phyloP scores from a whole-genome alignment of 768 basidiomycete species.

The Amanita phalloides region DNA sequence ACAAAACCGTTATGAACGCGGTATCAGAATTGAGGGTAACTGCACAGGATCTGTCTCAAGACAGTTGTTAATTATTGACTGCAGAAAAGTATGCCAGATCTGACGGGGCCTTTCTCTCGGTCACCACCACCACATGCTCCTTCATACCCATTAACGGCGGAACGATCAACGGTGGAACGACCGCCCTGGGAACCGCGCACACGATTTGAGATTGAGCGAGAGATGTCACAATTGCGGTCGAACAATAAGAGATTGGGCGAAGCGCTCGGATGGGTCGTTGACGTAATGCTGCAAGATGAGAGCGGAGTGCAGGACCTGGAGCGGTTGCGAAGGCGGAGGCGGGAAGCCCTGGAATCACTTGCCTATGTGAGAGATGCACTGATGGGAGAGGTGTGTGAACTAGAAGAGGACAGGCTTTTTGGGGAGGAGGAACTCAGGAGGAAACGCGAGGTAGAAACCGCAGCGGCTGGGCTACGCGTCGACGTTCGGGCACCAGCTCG shows the following conservation, averaged over 20 bases:
- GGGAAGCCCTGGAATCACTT: slow-evolving; percentile 66
- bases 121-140: slow-evolving; percentile 27
- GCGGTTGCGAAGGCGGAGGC: slow-evolving; percentile 30
- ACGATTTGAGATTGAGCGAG: slow-evolving; percentile 62
- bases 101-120: slow-evolving; percentile 58
- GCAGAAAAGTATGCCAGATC: slow-evolving; percentile 79
- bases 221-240: slow-evolving; percentile 40
- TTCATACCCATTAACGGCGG: slow-evolving; percentile 56
- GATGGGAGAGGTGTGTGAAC: slow-evolving; percentile 33
- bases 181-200: slow-evolving; percentile 61
- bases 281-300: slow-evolving; percentile 52
- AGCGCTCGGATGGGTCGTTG: slow-evolving; percentile 66
- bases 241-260: slow-evolving; percentile 58
- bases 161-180: slow-evolving; percentile 43
- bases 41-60: not conserved
- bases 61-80: slow-evolving; percentile 6
- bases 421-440: slow-evolving; percentile 39
- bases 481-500: slow-evolving; percentile 24
- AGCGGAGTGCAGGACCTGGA: slow-evolving; percentile 27
- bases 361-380: slow-evolving; percentile 72
- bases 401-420: slow-evolving; percentile 61
- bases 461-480: slow-evolving; percentile 11
- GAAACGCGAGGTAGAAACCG: slow-evolving; percentile 14
- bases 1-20: slow-evolving; percentile 72
- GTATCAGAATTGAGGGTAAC: slow-evolving; percentile 68